phyloP scores from a whole-genome alignment of 768 basidiomycete genomes.

The Sarcomyxa edulis region DNA sequence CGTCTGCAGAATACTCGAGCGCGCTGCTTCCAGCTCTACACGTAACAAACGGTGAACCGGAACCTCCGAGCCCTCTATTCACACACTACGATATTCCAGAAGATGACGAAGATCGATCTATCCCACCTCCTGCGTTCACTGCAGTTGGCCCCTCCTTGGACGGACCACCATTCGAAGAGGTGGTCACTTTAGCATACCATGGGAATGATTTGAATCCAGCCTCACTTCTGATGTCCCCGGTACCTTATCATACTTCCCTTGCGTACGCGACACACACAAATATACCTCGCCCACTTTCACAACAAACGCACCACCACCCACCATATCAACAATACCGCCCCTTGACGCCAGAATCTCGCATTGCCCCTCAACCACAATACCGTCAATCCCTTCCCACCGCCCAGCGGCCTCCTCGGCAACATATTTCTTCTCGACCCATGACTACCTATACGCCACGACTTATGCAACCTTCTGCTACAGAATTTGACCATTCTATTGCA shows the following conservation, averaged over 20 bases:
- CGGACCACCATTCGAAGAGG: conserved; percentile 29
- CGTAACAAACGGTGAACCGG: not conserved
- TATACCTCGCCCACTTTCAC: not conserved
- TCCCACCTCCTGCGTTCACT: conserved; percentile 35
- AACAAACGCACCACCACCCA: conserved; percentile 5
- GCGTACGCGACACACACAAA: conserved; percentile 1
- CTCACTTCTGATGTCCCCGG: conserved; percentile 16
- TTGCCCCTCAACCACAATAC: conserved; percentile 10
- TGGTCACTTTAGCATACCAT: conserved; percentile 18
- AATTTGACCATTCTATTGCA: conserved; percentile 44
- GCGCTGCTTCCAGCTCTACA: not conserved
- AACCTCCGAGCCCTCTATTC: not conserved
- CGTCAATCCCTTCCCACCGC: conserved; percentile 15
- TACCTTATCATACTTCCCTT: conserved; percentile 8
- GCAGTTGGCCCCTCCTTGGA: conserved; percentile 28
- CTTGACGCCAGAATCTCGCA: not conserved
- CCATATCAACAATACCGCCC: conserved; percentile 7
- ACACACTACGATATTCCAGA: conserved; percentile 9
- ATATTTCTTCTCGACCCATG: conserved; percentile 4
- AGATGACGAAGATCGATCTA: conserved; percentile 17
- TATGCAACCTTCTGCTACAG: conserved; percentile 14
- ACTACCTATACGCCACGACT: conserved; percentile 4
- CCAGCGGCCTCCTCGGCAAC: conserved; percentile 6
- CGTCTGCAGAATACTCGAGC: not conserved
- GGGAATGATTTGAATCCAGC: conserved; percentile 15